Evolutionary conservation across 768 basidiomycete genomes (phyloP), one percentile per base, ranked within the genome.

Genomic region (Rhizopogon sp.): DNA sequence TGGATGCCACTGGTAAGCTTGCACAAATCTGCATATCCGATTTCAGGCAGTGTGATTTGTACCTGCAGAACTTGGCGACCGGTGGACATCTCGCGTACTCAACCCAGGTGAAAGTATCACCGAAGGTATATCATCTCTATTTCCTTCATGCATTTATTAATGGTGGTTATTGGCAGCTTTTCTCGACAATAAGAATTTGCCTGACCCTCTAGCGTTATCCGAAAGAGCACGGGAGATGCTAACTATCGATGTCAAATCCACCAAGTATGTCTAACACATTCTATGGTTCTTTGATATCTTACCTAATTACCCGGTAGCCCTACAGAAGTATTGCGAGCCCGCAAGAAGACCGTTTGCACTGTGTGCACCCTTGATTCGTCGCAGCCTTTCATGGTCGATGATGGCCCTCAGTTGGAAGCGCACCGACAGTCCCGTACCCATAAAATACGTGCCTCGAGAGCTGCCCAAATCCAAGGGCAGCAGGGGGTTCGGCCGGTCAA

Each of bases 1-100:
- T 88, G 29, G 84, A 92, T 64, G 88, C 90, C 3, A 83, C 84
- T 49, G 76, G 88, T 83, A 56, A 61, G 75, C 63, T 43, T 41
- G 14, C 13, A 2, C 31, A 28, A 13, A 46, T 51, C 29, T 25
- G 10, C 20, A 8, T 37, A 20, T 31, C n/a, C 37, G 5, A n/a
- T 42, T 7, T 25, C 7, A 41, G 39, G 55, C 28, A 47, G 28
- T 16, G 6, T 56, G 43, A 53, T 14, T n/a, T 54, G 40, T 50
- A 43, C 46, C 53, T 6, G 13, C 40, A 85, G 82, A 75, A 45
- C 62, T 82, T 3, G 82, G 77, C 2, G 75, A 83, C 6, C 63
- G 72, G 11, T 93, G 90, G 90, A 59, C 65, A n/a, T 63, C 60
- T 0, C 74, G 80, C 50, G 87, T 91, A 16, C 70, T 73, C 39